Percentiles rank a stretch among this genome's conserved stretches.
Conservation (phyloP, 2,329 filamentous ascomycete genomes). For the Ophiostoma ips region DNA sequence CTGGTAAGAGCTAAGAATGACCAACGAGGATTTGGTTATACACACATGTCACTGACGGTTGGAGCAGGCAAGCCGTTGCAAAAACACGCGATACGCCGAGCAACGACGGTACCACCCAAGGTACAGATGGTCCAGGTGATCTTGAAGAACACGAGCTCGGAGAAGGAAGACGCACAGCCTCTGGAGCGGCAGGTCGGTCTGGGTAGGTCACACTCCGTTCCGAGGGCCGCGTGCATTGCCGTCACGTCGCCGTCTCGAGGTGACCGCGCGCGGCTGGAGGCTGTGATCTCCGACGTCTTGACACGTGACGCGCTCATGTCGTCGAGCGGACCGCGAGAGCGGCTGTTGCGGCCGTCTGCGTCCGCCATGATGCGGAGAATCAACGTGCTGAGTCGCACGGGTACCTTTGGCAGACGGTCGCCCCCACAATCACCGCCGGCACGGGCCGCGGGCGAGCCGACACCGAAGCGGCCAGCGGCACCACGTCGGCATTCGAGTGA, state of each 20-base stretch:
- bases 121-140: conserved; percentile 61
- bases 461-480: neutral
- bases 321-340: conserved; percentile 53
- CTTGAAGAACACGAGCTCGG: conserved; percentile 68
- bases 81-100: conserved; percentile 56
- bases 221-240: conserved; percentile 51
- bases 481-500: neutral
- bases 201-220: conserved; percentile 58
- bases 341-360: conserved; percentile 61
- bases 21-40: too few species aligned
- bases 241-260: conserved; percentile 60
- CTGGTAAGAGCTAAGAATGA: too few species aligned
- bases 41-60: too few species aligned
- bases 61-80: too few species aligned
- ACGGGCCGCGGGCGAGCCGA: conserved; percentile 11
- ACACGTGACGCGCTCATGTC: conserved; percentile 68
- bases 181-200: conserved; percentile 27
- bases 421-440: conserved; percentile 23
- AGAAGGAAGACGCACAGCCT: conserved; percentile 25
- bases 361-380: conserved; percentile 80
- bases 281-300: conserved; percentile 65
- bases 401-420: conserved; percentile 60
- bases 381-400: conserved; percentile 66
- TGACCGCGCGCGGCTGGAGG: conserved; percentile 66
- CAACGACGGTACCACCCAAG: conserved; percentile 58